These are phyloP conservation scores for Aspergillus oerlinghausenensis DNA, from an alignment of 2,329 filamentous ascomycete species.

Conservation along the genomic window DNA sequence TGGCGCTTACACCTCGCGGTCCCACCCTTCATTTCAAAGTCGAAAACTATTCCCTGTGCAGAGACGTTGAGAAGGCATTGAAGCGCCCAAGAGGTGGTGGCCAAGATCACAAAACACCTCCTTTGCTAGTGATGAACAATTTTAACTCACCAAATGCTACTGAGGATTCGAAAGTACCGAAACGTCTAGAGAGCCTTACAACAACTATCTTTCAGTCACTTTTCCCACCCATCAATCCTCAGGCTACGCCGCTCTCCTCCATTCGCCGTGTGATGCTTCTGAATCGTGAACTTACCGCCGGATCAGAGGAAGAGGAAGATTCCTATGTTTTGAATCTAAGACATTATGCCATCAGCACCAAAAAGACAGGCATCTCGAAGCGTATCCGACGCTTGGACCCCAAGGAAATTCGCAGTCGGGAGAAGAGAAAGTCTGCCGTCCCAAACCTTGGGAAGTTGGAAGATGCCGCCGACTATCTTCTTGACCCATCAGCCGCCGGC, in stretches of 20 bases:
- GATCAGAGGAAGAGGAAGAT: slow-evolving; percentile 47
- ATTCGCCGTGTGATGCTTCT: slow-evolving; percentile 87
- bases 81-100: slow-evolving; percentile 76
- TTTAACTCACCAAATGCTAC: slow-evolving; percentile 63
- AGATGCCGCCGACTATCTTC: slow-evolving; percentile 91
- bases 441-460: slow-evolving; percentile 88
- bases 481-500: slow-evolving; percentile 71
- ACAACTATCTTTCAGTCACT: slow-evolving; percentile 95
- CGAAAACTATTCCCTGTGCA: slow-evolving; percentile 89
- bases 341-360: slow-evolving; percentile 93
- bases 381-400: slow-evolving; percentile 78
- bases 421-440: slow-evolving; percentile 62
- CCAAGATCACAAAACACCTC: slow-evolving; percentile 80
- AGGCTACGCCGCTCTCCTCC: slow-evolving; percentile 81
- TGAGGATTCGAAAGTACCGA: slow-evolving; percentile 67
- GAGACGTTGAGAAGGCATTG: slow-evolving; percentile 79
- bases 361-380: slow-evolving; percentile 77
- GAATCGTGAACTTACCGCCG: slow-evolving; percentile 63
- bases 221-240: slow-evolving; percentile 92
- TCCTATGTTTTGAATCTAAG: slow-evolving; percentile 81
- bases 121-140: slow-evolving; percentile 97
- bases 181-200: slow-evolving; percentile 86
- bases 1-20: slow-evolving; percentile 82
- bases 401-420: slow-evolving; percentile 70
- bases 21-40: slow-evolving; percentile 93